These are phyloP conservation scores for Gigaspora rosea DNA, from an alignment of 192 early-diverging fungal species.

Conservation along the genomic window DNA sequence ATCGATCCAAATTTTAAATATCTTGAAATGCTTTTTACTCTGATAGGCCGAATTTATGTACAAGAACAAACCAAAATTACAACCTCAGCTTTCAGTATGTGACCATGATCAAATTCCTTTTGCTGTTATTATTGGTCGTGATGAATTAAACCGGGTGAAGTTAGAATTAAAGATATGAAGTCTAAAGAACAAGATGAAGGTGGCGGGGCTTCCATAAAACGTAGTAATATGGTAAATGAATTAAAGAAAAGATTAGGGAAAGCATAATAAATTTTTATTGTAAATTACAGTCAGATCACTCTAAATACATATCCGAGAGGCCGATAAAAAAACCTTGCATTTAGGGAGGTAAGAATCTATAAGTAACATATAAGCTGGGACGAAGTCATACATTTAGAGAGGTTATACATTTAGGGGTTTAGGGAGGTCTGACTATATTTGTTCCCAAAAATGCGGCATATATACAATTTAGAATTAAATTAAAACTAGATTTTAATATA, in stretches of 20 bases:
- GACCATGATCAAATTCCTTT: conserved; percentile 88
- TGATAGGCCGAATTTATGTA: conserved; percentile 79
- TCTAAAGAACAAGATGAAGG: conserved; percentile 58
- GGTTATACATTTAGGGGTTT: no score
- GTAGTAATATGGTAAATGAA: conserved; percentile 64
- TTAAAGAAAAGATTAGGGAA: conserved; percentile 53
- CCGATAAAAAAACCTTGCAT: no score
- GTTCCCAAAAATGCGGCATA: no score
- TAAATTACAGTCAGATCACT: no score
- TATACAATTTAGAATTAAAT: no score
- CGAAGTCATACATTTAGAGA: no score
- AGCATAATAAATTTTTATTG: background rate
- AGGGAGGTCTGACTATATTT: no score
- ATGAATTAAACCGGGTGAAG: conserved; percentile 80
- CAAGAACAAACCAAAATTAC: conserved; percentile 87
- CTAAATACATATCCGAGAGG: no score
- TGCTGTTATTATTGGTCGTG: conserved; percentile 83
- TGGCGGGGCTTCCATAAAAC: conserved; percentile 56
- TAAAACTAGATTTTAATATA: no score
- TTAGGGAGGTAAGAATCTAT: no score
- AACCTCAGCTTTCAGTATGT: conserved; percentile 76
- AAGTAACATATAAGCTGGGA: no score
- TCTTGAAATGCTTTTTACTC: background rate
- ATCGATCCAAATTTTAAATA: background rate
- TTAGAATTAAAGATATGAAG: conserved; percentile 87